Conservation (phyloP, 2,329 filamentous ascomycete species). For the Dryadomyces sulphureus region DNA sequence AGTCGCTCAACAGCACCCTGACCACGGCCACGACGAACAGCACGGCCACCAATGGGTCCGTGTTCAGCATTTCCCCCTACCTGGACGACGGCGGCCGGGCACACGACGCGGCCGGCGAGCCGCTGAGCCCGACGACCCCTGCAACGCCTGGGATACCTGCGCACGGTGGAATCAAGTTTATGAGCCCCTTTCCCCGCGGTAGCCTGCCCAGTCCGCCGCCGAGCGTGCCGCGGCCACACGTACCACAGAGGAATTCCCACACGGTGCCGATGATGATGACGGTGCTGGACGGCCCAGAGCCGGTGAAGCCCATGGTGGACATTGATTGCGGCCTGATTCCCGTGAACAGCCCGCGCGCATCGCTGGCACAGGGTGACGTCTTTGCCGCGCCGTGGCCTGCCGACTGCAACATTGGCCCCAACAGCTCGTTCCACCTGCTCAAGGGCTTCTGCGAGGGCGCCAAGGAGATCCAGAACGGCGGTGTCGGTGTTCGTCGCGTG, state of each 20-base stretch:
- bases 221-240: neutral
- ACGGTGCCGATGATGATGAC: neutral
- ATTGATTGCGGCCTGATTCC: constrained; percentile 12
- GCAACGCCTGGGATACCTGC: neutral
- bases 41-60: constrained; percentile 6
- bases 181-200: constrained; percentile 1
- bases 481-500: constrained; percentile 32
- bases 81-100: neutral
- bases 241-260: neutral
- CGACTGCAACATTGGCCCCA: constrained; percentile 24
- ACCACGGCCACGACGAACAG: constrained; percentile 7
- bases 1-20: constrained; percentile 8
- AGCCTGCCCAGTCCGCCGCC: neutral
- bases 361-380: neutral
- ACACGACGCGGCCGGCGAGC: constrained; percentile 1
- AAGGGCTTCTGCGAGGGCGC: constrained; percentile 43
- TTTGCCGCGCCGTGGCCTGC: neutral
- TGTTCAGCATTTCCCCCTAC: constrained; percentile 7
- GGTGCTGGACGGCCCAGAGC: constrained; percentile 7
- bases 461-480: constrained; percentile 31
- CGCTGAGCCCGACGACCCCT: constrained; percentile 1
- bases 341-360: constrained; percentile 4
- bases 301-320: neutral
- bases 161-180: neutral
- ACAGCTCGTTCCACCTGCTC: constrained; percentile 35